Evolutionary conservation across 73 alveolate species (phyloP).

Genomic region (Blepharisma stoltei): DNA sequence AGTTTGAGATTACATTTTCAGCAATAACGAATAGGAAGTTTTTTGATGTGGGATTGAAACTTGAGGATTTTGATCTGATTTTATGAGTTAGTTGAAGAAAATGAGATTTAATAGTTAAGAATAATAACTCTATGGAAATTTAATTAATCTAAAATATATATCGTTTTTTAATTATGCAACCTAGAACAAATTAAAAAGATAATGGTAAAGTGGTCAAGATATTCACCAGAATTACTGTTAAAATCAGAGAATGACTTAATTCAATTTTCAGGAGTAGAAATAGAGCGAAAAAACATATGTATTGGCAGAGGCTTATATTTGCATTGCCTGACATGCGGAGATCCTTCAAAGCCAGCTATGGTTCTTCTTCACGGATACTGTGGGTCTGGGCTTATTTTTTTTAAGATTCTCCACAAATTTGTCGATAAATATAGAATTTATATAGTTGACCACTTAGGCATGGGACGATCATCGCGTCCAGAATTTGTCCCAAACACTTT

Average conservation of each 20-base stretch:
- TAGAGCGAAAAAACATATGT: neutral
- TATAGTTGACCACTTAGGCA: conserved; percentile 37
- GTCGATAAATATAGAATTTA: neutral
- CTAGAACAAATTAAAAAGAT: neutral
- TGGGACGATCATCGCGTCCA: conserved; percentile 48
- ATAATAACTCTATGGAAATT: no score
- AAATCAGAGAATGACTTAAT: neutral
- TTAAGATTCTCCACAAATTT: conserved; percentile 29
- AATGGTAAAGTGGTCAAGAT: conserved; percentile 24
- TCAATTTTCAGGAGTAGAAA: neutral
- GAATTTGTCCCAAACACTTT: neutral
- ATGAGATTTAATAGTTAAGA: no score
- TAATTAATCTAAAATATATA: no score
- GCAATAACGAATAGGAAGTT: no score
- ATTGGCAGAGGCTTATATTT: neutral
- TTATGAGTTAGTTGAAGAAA: no score
- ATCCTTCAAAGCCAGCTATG: conserved; percentile 20
- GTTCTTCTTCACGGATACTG: conserved; percentile 48
- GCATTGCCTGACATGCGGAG: conserved; percentile 29
- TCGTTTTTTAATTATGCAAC: no score
- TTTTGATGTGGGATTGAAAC: no score
- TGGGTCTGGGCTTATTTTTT: conserved; percentile 34
- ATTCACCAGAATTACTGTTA: neutral
- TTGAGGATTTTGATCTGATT: no score
- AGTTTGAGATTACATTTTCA: no score